Conservation (phyloP, 106 monocot species). For the Apostasia ramifera region DNA sequence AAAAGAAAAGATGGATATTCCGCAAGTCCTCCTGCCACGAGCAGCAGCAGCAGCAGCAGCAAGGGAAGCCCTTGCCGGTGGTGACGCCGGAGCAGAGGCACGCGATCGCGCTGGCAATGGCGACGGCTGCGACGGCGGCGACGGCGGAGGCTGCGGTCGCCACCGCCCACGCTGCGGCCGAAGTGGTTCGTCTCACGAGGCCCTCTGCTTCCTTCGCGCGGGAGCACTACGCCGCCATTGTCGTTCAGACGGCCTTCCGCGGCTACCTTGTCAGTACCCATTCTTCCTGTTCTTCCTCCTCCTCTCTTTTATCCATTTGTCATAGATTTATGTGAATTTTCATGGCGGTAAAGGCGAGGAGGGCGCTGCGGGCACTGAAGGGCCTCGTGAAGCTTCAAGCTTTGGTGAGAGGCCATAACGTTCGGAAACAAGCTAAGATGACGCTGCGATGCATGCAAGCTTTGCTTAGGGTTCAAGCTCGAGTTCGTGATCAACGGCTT, state of each 20-base stretch:
- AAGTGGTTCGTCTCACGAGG: conserved; percentile 62
- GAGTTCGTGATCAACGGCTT: conserved; percentile 76
- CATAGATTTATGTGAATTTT: neutral
- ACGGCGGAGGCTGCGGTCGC: conserved; percentile 84
- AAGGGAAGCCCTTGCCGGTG: neutral
- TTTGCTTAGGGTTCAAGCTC: conserved; percentile 70
- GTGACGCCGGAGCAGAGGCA: conserved; percentile 63
- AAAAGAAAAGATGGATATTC: conserved; percentile 88
- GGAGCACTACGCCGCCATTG: conserved; percentile 61
- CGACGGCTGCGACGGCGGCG: conserved; percentile 72
- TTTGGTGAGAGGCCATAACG: conserved; percentile 90
- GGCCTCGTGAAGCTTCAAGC: conserved; percentile 98
- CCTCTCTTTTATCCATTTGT: neutral
- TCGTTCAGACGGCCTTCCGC: conserved; percentile 81
- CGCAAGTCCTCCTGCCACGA: conserved; percentile 36
- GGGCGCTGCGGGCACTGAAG: conserved; percentile 75
- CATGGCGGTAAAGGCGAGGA: conserved; percentile 46
- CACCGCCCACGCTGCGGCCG: conserved; percentile 77
- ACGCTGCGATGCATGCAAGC: conserved; percentile 97
- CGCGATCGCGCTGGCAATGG: conserved; percentile 71
- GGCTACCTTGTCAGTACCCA: conserved; percentile 62
- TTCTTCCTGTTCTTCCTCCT: neutral
- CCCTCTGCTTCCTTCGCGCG: conserved; percentile 36
- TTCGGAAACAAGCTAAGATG: conserved; percentile 90
- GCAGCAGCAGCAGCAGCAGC: conserved; percentile 2